Percentiles rank a stretch among this genome's conserved stretches.
phyloP scores from a whole-genome alignment of 2,329 filamentous ascomycete genomes.

The Torrubiella hemipterigena region DNA sequence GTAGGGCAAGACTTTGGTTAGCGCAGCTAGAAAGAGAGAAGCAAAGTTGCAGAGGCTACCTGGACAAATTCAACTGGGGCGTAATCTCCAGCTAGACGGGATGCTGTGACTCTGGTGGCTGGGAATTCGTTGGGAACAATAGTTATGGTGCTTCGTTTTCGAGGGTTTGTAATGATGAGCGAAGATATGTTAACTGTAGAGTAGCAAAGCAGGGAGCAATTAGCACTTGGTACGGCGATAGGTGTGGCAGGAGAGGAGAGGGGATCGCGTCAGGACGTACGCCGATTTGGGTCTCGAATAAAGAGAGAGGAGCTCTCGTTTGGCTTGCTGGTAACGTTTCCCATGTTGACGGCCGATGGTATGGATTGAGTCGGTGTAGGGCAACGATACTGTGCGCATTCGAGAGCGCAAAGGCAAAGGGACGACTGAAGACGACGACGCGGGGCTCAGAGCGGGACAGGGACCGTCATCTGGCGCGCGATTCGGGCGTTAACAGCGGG shows the following conservation, averaged over 20 bases:
- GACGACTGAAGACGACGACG: conserved; percentile 6
- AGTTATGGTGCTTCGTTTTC: conserved; percentile 63
- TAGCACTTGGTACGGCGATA: conserved; percentile 7
- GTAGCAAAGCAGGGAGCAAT: conserved; percentile 10
- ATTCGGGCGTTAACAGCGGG: no score
- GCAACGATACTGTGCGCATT: background rate
- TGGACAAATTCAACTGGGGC: conserved; percentile 81
- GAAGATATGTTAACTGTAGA: conserved; percentile 72
- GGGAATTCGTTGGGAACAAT: conserved; percentile 81
- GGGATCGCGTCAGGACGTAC: conserved; percentile 41
- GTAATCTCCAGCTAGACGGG: conserved; percentile 61
- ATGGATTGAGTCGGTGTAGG: conserved; percentile 12
- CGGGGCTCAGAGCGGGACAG: conserved; percentile 13
- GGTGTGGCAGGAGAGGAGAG: conserved; percentile 2
- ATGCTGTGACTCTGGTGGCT: conserved; percentile 63
- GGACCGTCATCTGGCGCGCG: conserved; percentile 12
- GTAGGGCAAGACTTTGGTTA: no score
- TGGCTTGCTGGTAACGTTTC: conserved; percentile 77
- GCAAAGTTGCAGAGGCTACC: no score
- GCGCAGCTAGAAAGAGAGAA: conserved; percentile 7
- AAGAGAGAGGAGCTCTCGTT: conserved; percentile 74
- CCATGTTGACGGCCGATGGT: conserved; percentile 52
- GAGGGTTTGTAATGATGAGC: conserved; percentile 68
- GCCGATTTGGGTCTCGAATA: conserved; percentile 81
- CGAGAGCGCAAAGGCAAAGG: background rate